phyloP scores from a whole-genome alignment of 2,329 filamentous ascomycete species.

The Epicoccum sorghinum region DNA sequence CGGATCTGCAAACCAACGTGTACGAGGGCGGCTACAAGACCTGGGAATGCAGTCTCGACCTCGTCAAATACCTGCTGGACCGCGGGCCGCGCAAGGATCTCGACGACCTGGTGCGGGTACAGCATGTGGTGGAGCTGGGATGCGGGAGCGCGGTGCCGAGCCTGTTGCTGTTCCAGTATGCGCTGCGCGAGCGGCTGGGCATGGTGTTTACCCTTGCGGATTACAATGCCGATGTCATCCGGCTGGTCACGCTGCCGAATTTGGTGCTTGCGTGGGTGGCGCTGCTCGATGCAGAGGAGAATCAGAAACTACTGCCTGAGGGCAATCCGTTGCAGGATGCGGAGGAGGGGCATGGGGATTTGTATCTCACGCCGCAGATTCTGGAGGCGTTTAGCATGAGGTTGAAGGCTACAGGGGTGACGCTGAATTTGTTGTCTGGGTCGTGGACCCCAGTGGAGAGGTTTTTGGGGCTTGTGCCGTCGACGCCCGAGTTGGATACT shows the following conservation, averaged over 20 bases:
- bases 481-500: slow-evolving; percentile 47
- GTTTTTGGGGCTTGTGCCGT: slow-evolving; percentile 65
- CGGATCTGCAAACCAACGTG: slow-evolving; percentile 79
- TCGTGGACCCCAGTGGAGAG: slow-evolving; percentile 67
- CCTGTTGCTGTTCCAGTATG: slow-evolving; percentile 71
- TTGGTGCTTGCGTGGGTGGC: slow-evolving; percentile 70
- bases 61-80: slow-evolving; percentile 68
- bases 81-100: slow-evolving; percentile 56
- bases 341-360: slow-evolving; percentile 55
- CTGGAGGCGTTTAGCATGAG: slow-evolving; percentile 63
- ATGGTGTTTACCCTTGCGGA: slow-evolving; percentile 73
- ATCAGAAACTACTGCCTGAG: slow-evolving; percentile 21
- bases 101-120: slow-evolving; percentile 55
- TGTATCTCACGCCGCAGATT: slow-evolving; percentile 67
- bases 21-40: slow-evolving; percentile 91
- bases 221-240: slow-evolving; percentile 79
- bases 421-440: slow-evolving; percentile 72
- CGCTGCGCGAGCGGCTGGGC: slow-evolving; percentile 54
- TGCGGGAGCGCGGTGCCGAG: slow-evolving; percentile 79
- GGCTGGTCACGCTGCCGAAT: slow-evolving; percentile 81
- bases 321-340: slow-evolving; percentile 27
- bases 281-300: slow-evolving; percentile 28
- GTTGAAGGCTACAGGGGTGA: slow-evolving; percentile 59
- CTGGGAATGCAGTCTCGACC: slow-evolving; percentile 84
- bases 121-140: slow-evolving; percentile 67